Percentiles rank a stretch among this genome's conserved stretches.
Conservation (phyloP, 805 yeast species). For the Hanseniaspora jakobsenii region DNA sequence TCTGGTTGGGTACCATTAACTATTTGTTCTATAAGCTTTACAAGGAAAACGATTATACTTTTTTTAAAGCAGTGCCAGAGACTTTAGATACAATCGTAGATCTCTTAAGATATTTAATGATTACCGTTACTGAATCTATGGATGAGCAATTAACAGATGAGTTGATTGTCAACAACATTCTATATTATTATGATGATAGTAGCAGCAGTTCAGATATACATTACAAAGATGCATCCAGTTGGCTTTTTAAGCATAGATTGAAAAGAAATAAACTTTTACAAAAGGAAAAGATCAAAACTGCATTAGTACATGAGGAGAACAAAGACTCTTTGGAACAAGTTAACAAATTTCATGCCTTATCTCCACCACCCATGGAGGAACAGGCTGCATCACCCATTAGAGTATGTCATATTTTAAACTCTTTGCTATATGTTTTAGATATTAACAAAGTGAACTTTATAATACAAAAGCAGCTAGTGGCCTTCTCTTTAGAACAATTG, state of each 20-base stretch:
- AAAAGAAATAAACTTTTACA: constrained; percentile 41
- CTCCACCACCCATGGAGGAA: constrained; percentile 73
- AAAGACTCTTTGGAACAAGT: too few relatives aligned
- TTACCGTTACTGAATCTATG: constrained; percentile 55
- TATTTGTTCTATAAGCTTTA: constrained; percentile 65
- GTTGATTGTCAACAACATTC: constrained; percentile 51
- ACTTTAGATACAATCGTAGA: constrained; percentile 48
- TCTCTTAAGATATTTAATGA: constrained; percentile 46
- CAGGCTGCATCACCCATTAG: constrained; percentile 78
- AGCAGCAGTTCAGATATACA: constrained; percentile 27
- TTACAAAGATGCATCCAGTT: constrained; percentile 16
- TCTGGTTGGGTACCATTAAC: constrained; percentile 77
- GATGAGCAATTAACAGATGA: constrained; percentile 43
- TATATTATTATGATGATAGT: constrained; percentile 58
- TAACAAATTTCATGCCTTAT: constrained; percentile 54
- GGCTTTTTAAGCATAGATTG: constrained; percentile 10
- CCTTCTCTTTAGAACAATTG: constrained; percentile 59
- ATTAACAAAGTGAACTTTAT: constrained; percentile 36
- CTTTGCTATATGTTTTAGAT: constrained; percentile 63
- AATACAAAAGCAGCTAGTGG: constrained; percentile 63
- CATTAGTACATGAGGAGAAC: too few relatives aligned
- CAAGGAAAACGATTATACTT: constrained; percentile 41
- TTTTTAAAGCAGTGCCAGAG: constrained; percentile 44
- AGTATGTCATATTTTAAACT: constrained; percentile 76
- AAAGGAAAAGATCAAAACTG: too few relatives aligned